Evolutionary conservation across 2,329 filamentous ascomycete genomes (phyloP).

Genomic region (Scorias spongiosa): DNA sequence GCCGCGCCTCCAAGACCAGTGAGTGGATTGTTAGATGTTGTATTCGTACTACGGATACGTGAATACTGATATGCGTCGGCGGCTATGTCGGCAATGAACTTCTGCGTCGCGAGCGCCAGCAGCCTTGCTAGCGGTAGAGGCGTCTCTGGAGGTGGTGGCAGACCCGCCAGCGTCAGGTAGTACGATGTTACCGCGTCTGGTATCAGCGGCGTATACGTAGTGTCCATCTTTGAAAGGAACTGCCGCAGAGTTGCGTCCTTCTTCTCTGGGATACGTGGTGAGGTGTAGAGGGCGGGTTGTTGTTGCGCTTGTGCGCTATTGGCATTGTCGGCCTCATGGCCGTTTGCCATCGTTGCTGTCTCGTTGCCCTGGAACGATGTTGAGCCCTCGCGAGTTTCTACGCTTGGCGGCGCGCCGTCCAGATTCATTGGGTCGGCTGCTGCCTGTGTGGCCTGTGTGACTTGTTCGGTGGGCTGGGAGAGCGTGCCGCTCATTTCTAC

Average conservation of each 20-base stretch:
- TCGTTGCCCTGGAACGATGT: constrained; percentile 47
- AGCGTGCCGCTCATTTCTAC: constrained; percentile 21
- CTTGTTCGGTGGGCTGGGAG: too few relatives aligned
- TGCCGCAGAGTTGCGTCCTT: constrained; percentile 89
- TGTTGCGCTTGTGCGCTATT: constrained; percentile 19
- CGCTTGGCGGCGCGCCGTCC: constrained; percentile 23
- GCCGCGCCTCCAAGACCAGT: constrained; percentile 65
- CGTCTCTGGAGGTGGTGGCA: constrained; percentile 81
- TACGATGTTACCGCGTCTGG: constrained; percentile 95
- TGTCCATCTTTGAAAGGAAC: constrained; percentile 92
- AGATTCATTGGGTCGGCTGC: constrained; percentile 13
- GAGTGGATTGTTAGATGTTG: constrained; percentile 81
- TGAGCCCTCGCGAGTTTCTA: constrained; percentile 28
- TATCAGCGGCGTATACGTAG: constrained; percentile 88
- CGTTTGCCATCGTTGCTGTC: constrained; percentile 58
- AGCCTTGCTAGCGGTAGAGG: constrained; percentile 82
- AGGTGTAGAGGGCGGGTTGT: constrained; percentile 26
- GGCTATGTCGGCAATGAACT: constrained; percentile 95
- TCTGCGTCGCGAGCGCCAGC: constrained; percentile 92
- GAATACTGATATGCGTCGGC: constrained; percentile 97
- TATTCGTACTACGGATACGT: constrained; percentile 85
- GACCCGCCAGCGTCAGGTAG: constrained; percentile 90
- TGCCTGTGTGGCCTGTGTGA: constrained; percentile 2
- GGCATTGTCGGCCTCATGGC: neutral
- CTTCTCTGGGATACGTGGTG: constrained; percentile 52